Percentiles rank a stretch among this genome's conserved stretches.
Conservation (phyloP, 805 yeast genomes). For the Barnettozyma salicaria region DNA sequence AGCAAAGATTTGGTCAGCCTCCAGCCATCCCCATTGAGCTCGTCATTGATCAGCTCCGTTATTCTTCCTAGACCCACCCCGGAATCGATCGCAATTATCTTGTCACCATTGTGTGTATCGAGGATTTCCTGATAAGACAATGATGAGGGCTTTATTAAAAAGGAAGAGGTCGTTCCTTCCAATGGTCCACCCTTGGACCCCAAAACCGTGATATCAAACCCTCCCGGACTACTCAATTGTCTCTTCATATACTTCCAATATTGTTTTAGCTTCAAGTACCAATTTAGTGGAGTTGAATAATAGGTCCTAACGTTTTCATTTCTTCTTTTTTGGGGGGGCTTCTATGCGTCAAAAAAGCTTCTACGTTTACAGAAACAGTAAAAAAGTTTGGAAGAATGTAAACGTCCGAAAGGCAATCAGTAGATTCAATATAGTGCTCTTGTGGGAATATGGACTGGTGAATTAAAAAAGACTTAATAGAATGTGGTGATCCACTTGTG, state of each 20-base stretch:
- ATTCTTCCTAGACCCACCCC: slow-evolving; percentile 67
- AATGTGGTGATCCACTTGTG: too few relatives aligned
- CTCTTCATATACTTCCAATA: too few relatives aligned
- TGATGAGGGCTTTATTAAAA: slow-evolving; percentile 52
- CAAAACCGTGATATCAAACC: slow-evolving; percentile 56
- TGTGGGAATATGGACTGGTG: too few relatives aligned
- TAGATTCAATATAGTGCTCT: neutral
- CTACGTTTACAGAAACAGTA: too few relatives aligned
- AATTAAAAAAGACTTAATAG: too few relatives aligned
- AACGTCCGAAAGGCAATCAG: neutral
- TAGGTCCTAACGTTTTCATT: neutral
- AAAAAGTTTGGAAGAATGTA: too few relatives aligned
- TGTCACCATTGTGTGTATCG: slow-evolving; percentile 23
- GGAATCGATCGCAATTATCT: slow-evolving; percentile 64
- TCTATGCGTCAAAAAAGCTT: slow-evolving; percentile 8
- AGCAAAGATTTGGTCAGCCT: neutral
- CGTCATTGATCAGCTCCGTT: slow-evolving; percentile 32
- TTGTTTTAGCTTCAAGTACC: too few relatives aligned
- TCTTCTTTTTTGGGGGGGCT: neutral
- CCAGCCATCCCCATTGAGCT: neutral
- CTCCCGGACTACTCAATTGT: slow-evolving; percentile 10
- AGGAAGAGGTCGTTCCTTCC: slow-evolving; percentile 63
- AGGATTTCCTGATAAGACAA: slow-evolving; percentile 35
- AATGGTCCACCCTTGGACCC: slow-evolving; percentile 88
- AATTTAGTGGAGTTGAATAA: too few relatives aligned